phyloP scores from a whole-genome alignment of 1,284 basidiomycete genomes.

The Takashimella tepidaria region DNA sequence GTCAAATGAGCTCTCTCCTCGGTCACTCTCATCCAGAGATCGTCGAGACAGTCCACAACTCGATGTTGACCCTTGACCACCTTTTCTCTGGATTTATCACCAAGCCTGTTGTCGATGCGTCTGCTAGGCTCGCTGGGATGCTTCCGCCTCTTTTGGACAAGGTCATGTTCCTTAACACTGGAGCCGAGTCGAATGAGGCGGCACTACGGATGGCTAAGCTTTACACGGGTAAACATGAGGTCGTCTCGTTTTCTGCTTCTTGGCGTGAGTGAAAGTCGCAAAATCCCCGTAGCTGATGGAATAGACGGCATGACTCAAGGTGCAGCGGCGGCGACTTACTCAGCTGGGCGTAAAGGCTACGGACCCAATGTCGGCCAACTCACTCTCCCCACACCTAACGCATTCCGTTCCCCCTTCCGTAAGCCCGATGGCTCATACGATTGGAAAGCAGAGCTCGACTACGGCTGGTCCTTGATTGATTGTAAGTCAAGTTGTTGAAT shows the following conservation, averaged over 20 bases:
- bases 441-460: constrained; percentile 39
- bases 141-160: constrained; percentile 25
- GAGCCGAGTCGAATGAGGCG: constrained; percentile 33
- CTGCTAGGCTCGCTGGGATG: constrained; percentile 20
- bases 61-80: constrained; percentile 33
- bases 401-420: constrained; percentile 31
- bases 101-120: constrained; percentile 30
- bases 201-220: constrained; percentile 41
- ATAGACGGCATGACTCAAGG: constrained; percentile 36
- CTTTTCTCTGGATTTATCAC: constrained; percentile 33
- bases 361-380: constrained; percentile 31
- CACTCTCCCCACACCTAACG: constrained; percentile 25
- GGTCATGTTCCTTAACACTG: constrained; percentile 34
- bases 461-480: constrained; percentile 38
- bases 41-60: constrained; percentile 19
- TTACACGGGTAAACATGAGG: constrained; percentile 36
- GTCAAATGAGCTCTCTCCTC: constrained; percentile 32
- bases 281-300: not conserved
- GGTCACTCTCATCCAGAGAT: constrained; percentile 40
- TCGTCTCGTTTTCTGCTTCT: constrained; percentile 28
- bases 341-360: constrained; percentile 29
- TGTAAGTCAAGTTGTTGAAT: constrained; percentile 8
- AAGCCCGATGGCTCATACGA: constrained; percentile 34
- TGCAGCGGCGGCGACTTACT: constrained; percentile 33
- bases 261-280: constrained; percentile 21